Evolutionary conservation across 352 stramenopile genomes (phyloP), one percentile per base, ranked within the genome.

Genomic region (Globisporangium ultimum): DNA sequence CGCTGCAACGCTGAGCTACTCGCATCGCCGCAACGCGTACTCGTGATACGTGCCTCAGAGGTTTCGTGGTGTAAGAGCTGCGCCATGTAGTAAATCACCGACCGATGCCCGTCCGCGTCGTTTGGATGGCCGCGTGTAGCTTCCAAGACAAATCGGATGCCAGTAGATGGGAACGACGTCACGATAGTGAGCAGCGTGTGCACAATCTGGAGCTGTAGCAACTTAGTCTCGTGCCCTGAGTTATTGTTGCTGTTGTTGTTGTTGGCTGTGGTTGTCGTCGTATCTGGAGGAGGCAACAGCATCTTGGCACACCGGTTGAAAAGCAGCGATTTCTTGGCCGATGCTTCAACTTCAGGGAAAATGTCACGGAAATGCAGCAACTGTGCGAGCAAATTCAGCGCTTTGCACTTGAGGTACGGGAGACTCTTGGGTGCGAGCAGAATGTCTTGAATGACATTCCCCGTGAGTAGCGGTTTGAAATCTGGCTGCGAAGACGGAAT

Each of bases 291-390:
- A 2, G 49, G 40, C 7, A 53, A 64, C 47, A 93, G 59, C 63
- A 93, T 80, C 47, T 86, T 81, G 3, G 77, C 77, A 56, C 79
- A 89, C 34, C 80, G 80, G 34, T 91, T 87, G 22, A 93, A 88
- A 12, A 93, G 63, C 32, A 90, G 62, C 15, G 76, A 81, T 42
- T 79, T 79, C 56, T 80, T 81, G 2, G 72, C 66, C 7, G 70
- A 73, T 0, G 48, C 48, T 50, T 84, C 61, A 22, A 88, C 40
- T 58, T 76, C 71, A 17, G 60, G 45, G 47, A 85, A 80, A 17
- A 79, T 43, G 49, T 80, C 71, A 22, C 67, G 68, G 40, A 78
- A 64, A 9, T 68, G 63, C 43, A 88, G 60, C 22, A 85, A 32
- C 41, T 84, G 63, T 7, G 64, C 68, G 45, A 80, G 60, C 22